Percentiles rank a stretch among this genome's conserved stretches.
Evolutionary conservation across 257 asterid species (phyloP).

Genomic region (Solanum tarijense): DNA sequence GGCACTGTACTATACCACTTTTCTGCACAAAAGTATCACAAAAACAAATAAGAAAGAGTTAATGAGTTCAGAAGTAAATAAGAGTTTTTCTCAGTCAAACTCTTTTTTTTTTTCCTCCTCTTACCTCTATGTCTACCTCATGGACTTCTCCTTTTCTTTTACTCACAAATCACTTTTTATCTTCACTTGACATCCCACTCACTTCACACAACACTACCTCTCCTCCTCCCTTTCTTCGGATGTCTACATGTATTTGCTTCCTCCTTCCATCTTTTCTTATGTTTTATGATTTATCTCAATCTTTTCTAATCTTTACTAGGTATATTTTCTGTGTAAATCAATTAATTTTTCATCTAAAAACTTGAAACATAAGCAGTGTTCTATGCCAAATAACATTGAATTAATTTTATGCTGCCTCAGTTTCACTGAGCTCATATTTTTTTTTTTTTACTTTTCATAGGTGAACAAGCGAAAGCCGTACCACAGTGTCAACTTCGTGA

Average conservation of each 20-base stretch:
- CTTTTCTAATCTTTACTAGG: neutral
- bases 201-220: neutral
- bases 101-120: neutral
- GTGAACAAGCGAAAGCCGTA: slow-evolving; percentile 86
- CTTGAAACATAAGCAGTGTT: neutral
- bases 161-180: neutral
- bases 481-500: slow-evolving; percentile 77
- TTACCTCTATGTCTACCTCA: neutral
- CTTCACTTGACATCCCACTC: neutral
- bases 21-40: neutral
- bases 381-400: neutral
- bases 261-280: neutral
- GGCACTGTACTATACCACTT: neutral
- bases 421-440: neutral
- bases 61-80: neutral
- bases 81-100: neutral
- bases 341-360: neutral
- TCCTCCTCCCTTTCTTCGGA: neutral
- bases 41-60: neutral
- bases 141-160: neutral
- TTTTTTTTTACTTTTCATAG: slow-evolving; percentile 18
- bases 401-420: neutral
- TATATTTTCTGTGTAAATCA: neutral
- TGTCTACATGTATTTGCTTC: neutral
- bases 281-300: neutral